Evolutionary conservation across 192 early-diverging fungal species (phyloP), one percentile per base, ranked within the genome.

Genomic region (Coemansia sp.): DNA sequence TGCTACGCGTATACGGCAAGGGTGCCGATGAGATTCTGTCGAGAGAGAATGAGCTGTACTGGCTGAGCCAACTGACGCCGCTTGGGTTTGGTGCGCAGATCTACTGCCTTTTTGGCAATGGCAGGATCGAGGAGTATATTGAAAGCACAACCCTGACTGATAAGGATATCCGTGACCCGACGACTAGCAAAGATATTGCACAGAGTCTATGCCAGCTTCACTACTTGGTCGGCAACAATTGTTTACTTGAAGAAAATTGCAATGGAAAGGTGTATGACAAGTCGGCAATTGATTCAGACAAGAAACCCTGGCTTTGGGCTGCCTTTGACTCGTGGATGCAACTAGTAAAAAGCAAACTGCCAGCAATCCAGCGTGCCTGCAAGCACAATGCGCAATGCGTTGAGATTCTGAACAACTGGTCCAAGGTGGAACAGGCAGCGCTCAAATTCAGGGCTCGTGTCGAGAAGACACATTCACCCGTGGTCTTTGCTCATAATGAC

Each of bases 401-500:
- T 21, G 74, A 60, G 32, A 43, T 73, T 2, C 66, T 88, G 23
- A 48, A 70, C 7, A 53, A 71, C 66, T 73, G 75, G 72, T 6
- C 57, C 40, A 32, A 54, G 41, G 32, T 77, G 3, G 58, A 77
- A 52, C 57, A 72, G 7, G 73, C 90, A 38, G 71, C 89, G 15
- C 71, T 65, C n/a, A 74, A 66, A 45, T 59, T 93, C 21, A 65
- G 80, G 26, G 47, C 45, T 2, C 85, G 85, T 23, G 82, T 93
- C 13, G 84, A 83, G 2, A 67, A 72, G 23, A 54, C 18, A n/a
- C 85, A 88, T 38, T 86, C 84, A 6, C 92, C 93, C 0, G 62
- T 93, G 1, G 91, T 96, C 13, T 95, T 96, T 84, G 86, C 89
- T n/a, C 94, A 96, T 72, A 94, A 93, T 61, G 94, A 96, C 68